A percentile compares a stretch with the other conserved stretches of the same genome.
These are phyloP conservation scores for Colletotrichum sp. DNA, from an alignment of 2,329 filamentous ascomycete species.

Conservation along the genomic window DNA sequence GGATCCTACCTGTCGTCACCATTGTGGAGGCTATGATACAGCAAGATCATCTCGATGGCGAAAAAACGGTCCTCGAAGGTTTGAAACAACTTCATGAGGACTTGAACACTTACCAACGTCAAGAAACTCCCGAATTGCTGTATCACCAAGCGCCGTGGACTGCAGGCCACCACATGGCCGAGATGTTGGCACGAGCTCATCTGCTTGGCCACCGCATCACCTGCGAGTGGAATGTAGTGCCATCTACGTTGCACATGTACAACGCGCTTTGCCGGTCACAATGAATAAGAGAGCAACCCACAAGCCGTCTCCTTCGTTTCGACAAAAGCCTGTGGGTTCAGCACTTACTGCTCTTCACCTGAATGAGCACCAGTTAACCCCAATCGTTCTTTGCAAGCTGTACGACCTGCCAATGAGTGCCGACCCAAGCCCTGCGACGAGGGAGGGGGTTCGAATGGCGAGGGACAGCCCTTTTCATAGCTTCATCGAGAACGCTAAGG, in stretches of 20 bases:
- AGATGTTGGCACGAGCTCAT: neutral
- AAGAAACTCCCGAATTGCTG: neutral
- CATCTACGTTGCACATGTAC: neutral
- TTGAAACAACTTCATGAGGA: neutral
- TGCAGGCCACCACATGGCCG: neutral
- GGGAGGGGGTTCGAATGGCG: neutral
- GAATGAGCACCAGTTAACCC: too few relatives aligned
- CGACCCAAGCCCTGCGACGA: too few relatives aligned
- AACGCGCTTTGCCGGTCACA: neutral
- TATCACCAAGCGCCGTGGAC: neutral
- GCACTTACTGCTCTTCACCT: too few relatives aligned
- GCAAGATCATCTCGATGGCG: neutral
- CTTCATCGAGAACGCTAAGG: neutral
- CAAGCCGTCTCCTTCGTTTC: too few relatives aligned
- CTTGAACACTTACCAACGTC: too few relatives aligned
- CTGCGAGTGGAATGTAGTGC: neutral
- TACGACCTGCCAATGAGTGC: too few relatives aligned
- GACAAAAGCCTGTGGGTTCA: too few relatives aligned
- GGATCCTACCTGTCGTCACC: too few relatives aligned
- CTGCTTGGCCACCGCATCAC: neutral
- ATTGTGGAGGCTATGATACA: too few relatives aligned
- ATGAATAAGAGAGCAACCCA: neutral
- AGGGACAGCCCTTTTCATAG: neutral
- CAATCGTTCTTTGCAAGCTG: too few relatives aligned
- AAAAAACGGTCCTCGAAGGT: neutral